Evolutionary conservation across 2,329 filamentous ascomycete species (phyloP).

Genomic region (Aspergillaceae sp.): DNA sequence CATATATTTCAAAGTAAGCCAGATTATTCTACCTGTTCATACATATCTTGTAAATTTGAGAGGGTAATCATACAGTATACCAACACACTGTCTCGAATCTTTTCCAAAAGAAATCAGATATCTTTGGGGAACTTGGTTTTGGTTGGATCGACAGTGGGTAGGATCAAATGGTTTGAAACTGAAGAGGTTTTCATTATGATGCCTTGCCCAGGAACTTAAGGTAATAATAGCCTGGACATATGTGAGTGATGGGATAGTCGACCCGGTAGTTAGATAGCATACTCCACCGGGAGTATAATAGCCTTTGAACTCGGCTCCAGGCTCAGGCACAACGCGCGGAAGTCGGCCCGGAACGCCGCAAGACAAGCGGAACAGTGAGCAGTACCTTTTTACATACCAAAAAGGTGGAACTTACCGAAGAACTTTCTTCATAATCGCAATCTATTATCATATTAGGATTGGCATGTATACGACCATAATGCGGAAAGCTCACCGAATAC

Average conservation of each 20-base stretch:
- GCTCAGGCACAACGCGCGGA: slow-evolving; percentile 24
- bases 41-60: too few relatives aligned
- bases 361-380: slow-evolving; percentile 12
- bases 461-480: neutral
- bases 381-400: neutral
- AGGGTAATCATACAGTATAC: slow-evolving; percentile 20
- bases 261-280: neutral
- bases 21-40: slow-evolving; percentile 11
- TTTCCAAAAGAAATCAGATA: slow-evolving; percentile 32
- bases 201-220: slow-evolving; percentile 28
- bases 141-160: slow-evolving; percentile 21
- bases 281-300: slow-evolving; percentile 25
- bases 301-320: slow-evolving; percentile 23
- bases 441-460: slow-evolving; percentile 10
- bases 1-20: slow-evolving; percentile 29
- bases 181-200: slow-evolving; percentile 26
- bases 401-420: slow-evolving; percentile 17
- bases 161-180: slow-evolving; percentile 28
- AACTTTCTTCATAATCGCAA: slow-evolving; percentile 29
- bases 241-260: slow-evolving; percentile 1
- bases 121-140: slow-evolving; percentile 14
- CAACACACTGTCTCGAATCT: slow-evolving; percentile 26
- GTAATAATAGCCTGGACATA: slow-evolving; percentile 15
- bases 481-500: slow-evolving; percentile 19
- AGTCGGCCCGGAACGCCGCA: slow-evolving; percentile 25